A percentile compares a stretch with the other conserved stretches of the same genome.
Evolutionary conservation across 305 asterid genomes (phyloP).

Genomic region (Fraxinus albicans): DNA sequence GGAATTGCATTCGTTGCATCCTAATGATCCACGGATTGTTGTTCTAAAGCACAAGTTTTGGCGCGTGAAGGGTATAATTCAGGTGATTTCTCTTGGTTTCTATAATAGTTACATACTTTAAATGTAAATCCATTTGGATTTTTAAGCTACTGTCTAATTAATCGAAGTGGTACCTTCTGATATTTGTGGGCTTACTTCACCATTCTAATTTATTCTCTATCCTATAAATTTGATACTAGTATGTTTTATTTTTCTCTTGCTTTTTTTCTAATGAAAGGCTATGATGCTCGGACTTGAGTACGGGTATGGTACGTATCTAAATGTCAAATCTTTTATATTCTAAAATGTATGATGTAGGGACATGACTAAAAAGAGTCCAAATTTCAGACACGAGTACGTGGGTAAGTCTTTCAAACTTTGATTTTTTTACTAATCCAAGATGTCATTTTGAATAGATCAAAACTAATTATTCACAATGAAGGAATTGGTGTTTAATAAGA

Average conservation of each 20-base stretch:
- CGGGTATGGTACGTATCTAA: too few species aligned
- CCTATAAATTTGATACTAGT: background rate
- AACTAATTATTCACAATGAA: too few species aligned
- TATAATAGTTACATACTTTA: background rate
- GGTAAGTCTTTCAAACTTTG: too few species aligned
- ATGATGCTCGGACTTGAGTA: too few species aligned
- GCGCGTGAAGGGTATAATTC: constrained; percentile 81
- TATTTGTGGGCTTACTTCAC: background rate
- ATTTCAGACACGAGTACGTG: too few species aligned
- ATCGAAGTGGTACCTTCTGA: background rate
- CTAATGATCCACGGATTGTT: constrained; percentile 66
- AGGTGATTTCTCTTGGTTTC: constrained; percentile 37
- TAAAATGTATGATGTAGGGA: too few species aligned
- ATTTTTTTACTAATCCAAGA: too few species aligned
- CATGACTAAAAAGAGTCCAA: too few species aligned
- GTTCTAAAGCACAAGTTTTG: constrained; percentile 67
- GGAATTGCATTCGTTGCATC: constrained; percentile 57
- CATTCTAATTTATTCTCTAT: background rate
- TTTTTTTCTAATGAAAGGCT: background rate
- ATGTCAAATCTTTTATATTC: too few species aligned
- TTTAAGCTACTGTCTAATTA: background rate
- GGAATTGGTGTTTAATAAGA: too few species aligned
- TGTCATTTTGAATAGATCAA: too few species aligned
- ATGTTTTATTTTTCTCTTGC: background rate
- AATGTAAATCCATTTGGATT: background rate